Percentiles rank a stretch among this genome's conserved stretches.
phyloP scores from a whole-genome alignment of 2,329 filamentous ascomycete species.

The Ophiostoma triangulosporum region DNA sequence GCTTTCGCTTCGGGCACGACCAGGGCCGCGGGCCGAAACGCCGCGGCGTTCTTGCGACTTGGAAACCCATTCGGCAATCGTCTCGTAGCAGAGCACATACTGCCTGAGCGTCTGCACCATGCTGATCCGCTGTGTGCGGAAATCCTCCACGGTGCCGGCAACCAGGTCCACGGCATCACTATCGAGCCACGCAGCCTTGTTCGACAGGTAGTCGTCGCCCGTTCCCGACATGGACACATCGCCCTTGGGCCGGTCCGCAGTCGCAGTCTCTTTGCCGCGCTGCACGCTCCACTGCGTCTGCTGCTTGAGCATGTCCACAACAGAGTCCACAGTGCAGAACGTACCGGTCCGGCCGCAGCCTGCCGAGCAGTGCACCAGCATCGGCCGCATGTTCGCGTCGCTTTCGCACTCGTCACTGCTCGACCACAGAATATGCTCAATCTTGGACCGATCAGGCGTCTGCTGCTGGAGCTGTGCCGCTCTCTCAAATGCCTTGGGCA shows the following conservation, averaged over 20 bases:
- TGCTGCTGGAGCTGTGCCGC: neutral
- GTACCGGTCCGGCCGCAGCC: constrained; percentile 92
- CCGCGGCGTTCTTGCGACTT: constrained; percentile 28
- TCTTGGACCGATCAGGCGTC: neutral
- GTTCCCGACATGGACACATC: neutral
- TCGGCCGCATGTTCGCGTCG: constrained; percentile 44
- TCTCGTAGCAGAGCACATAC: constrained; percentile 94
- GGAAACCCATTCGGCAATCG: constrained; percentile 72
- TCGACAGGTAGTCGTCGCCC: neutral
- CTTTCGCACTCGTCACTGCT: constrained; percentile 49
- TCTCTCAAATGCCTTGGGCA: neutral
- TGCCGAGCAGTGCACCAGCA: constrained; percentile 89
- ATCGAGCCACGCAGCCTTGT: constrained; percentile 44
- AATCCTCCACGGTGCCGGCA: constrained; percentile 78
- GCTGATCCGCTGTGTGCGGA: constrained; percentile 73
- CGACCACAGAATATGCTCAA: constrained; percentile 22
- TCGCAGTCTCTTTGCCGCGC: neutral
- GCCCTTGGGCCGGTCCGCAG: neutral
- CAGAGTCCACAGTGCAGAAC: constrained; percentile 91
- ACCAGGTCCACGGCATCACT: constrained; percentile 66
- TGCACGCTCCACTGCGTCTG: constrained; percentile 32
- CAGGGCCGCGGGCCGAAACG: neutral
- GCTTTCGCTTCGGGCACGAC: constrained; percentile 12
- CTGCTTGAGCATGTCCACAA: constrained; percentile 93
- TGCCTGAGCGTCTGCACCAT: constrained; percentile 95